Evolutionary conservation across 768 basidiomycete genomes (phyloP).

Genomic region (Lactarius vividus): DNA sequence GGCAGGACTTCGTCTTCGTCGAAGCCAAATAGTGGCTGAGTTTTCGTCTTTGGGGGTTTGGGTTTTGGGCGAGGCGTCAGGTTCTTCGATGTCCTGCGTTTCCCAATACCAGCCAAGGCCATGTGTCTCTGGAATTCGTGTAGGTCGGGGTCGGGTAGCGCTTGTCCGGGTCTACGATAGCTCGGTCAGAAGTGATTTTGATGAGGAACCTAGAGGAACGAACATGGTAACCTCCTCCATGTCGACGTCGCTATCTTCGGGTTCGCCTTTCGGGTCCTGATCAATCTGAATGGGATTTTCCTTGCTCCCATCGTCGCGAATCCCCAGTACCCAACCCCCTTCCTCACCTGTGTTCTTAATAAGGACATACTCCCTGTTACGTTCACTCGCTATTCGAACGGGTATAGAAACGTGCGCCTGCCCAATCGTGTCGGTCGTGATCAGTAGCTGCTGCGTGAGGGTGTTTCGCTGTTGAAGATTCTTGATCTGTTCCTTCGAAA

Average conservation of each 20-base stretch:
- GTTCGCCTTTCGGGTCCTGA: constrained; percentile 42
- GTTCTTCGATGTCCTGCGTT: constrained; percentile 45
- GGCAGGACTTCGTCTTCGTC: constrained; percentile 46
- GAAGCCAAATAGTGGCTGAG: constrained; percentile 51
- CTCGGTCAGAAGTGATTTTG: constrained; percentile 5
- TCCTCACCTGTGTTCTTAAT: constrained; percentile 84
- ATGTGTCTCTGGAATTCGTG: constrained; percentile 58
- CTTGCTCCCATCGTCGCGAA: constrained; percentile 80
- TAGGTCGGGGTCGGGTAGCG: constrained; percentile 55
- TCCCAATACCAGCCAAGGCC: constrained; percentile 58
- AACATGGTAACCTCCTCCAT: constrained; percentile 85
- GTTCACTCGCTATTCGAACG: constrained; percentile 89
- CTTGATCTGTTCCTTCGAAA: constrained; percentile 94
- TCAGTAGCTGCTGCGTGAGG: constrained; percentile 88
- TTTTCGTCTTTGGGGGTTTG: constrained; percentile 37
- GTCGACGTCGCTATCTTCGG: constrained; percentile 45
- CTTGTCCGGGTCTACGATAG: constrained; percentile 28
- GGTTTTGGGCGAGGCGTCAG: constrained; percentile 31
- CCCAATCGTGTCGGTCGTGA: constrained; percentile 90
- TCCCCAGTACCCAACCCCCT: constrained; percentile 94
- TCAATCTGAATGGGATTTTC: constrained; percentile 88
- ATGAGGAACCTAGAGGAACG: constrained; percentile 28
- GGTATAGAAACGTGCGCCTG: constrained; percentile 89
- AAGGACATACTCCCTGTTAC: constrained; percentile 93
- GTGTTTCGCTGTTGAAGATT: constrained; percentile 85